These are phyloP conservation scores for Microstegium vimineum DNA, from an alignment of 176 grass and related monocot genomes.

Conservation along the genomic window DNA sequence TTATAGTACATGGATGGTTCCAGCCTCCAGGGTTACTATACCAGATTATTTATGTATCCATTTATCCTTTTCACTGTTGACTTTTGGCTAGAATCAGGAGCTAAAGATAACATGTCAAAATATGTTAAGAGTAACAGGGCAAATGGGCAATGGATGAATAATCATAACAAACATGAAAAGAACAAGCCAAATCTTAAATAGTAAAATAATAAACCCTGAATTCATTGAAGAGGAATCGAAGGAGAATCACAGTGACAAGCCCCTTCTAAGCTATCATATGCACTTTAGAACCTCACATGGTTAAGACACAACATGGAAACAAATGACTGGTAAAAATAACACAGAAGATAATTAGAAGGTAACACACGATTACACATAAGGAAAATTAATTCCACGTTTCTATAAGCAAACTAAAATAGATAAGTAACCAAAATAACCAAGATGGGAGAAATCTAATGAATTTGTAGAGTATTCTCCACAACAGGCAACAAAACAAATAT, in stretches of 20 bases:
- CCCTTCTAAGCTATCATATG: not conserved
- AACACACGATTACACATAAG: not conserved
- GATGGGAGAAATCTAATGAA: not conserved
- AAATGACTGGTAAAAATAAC: not conserved
- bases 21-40: not conserved
- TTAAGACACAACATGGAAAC: not conserved
- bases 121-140: not conserved
- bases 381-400: not conserved
- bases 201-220: not conserved
- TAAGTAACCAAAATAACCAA: not conserved
- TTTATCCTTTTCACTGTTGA: not conserved
- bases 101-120: not conserved
- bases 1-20: not conserved
- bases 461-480: not conserved
- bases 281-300: not conserved
- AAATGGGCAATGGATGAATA: not conserved
- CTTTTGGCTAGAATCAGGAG: not conserved
- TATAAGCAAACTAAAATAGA: not conserved
- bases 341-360: not conserved
- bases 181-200: not conserved
- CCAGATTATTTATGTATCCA: not conserved
- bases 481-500: not conserved
- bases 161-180: not conserved
- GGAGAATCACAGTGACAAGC: not conserved
- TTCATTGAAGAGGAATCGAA: not conserved